Percentiles rank a stretch among this genome's conserved stretches.
Evolutionary conservation across 208 protist species (phyloP).

Genomic region (Leishmania arabica): DNA sequence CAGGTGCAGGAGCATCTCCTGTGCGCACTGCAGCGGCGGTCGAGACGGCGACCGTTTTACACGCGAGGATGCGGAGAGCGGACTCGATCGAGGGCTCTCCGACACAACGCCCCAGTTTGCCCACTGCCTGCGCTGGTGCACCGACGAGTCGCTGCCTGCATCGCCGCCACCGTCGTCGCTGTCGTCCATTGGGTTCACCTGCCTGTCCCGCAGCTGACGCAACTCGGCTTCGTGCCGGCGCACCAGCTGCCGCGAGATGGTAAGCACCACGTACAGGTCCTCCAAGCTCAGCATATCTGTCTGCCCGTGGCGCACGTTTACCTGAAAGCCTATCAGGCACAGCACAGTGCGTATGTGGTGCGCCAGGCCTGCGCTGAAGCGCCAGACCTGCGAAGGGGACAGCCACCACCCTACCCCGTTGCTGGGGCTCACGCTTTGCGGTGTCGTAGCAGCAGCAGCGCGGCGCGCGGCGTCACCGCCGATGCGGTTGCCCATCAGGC

Average conservation of each 20-base stretch:
- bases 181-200: background rate
- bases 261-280: conserved; percentile 71
- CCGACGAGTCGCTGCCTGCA: background rate
- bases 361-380: conserved; percentile 35
- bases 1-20: background rate
- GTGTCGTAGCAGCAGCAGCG: background rate
- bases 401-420: conserved; percentile 41
- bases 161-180: background rate
- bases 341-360: conserved; percentile 46
- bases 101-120: background rate
- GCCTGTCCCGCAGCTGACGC: background rate
- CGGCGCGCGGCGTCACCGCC: background rate
- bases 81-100: background rate
- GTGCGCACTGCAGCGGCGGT: background rate
- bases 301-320: conserved; percentile 36
- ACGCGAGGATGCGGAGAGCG: background rate
- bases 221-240: background rate
- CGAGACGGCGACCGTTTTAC: background rate
- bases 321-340: conserved; percentile 66
- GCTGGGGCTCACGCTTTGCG: background rate
- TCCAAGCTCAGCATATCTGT: conserved; percentile 48
- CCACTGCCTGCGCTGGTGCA: background rate
- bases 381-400: conserved; percentile 72
- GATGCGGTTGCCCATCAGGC: conserved; percentile 29
- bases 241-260: conserved; percentile 39